Percentiles rank a stretch among this genome's conserved stretches.
These are phyloP conservation scores for Trypethelium eluteriae DNA, from an alignment of 495 filamentous ascomycete genomes.

Conservation along the genomic window DNA sequence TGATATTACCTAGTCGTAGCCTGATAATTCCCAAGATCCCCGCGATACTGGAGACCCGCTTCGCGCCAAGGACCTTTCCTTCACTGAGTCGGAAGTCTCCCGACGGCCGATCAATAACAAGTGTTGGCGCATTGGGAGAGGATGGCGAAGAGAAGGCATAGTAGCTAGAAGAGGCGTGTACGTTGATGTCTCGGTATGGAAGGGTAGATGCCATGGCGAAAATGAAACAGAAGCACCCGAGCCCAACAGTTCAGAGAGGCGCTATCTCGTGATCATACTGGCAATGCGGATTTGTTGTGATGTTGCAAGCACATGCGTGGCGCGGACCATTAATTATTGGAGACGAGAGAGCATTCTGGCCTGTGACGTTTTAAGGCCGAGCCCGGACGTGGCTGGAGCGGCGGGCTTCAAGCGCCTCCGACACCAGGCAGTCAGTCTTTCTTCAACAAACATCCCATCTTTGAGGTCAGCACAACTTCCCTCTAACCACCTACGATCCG, in stretches of 20 bases:
- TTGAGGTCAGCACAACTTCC: not conserved
- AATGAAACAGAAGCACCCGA: slow-evolving; percentile 3
- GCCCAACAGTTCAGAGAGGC: no score
- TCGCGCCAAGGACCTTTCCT: slow-evolving; percentile 61
- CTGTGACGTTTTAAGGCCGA: not conserved
- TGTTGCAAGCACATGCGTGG: not conserved
- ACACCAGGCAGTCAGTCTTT: not conserved
- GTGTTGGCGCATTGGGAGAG: slow-evolving; percentile 73
- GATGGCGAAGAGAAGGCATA: slow-evolving; percentile 97
- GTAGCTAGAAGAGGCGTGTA: slow-evolving; percentile 80
- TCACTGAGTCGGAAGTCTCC: slow-evolving; percentile 81
- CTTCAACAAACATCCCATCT: slow-evolving; percentile 7
- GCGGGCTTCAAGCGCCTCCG: not conserved
- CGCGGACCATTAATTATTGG: not conserved
- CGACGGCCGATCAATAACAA: slow-evolving; percentile 85
- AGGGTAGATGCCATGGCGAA: slow-evolving; percentile 53
- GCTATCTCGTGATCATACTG: slow-evolving; percentile 1
- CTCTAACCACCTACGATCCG: not conserved
- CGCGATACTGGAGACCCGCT: slow-evolving; percentile 84
- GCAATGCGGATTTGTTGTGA: slow-evolving; percentile 6
- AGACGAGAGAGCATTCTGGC: not conserved
- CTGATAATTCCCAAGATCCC: slow-evolving; percentile 90
- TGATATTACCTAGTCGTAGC: slow-evolving; percentile 67
- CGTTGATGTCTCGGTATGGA: slow-evolving; percentile 92
- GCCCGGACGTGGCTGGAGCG: slow-evolving; percentile 3